Evolutionary conservation across 495 filamentous ascomycete genomes (phyloP).

Genomic region (Hypoxylon perforatum): DNA sequence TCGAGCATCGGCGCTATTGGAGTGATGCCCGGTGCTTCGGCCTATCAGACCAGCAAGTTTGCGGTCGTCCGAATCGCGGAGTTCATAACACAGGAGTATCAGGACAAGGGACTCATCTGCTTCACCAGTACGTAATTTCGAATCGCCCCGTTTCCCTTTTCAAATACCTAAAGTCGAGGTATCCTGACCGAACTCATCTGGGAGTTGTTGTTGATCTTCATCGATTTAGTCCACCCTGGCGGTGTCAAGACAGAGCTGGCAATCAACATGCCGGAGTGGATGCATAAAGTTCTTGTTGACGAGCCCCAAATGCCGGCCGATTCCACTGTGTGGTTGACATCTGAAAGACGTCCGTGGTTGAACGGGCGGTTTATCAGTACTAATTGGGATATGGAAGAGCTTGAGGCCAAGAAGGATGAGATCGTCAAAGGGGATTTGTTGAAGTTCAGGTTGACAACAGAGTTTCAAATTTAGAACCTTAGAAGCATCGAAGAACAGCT

Average conservation of each 20-base stretch:
- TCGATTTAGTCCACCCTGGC: slow-evolving; percentile 54
- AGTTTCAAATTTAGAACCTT: background rate
- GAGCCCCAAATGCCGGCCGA: slow-evolving; percentile 50
- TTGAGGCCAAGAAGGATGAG: slow-evolving; percentile 57
- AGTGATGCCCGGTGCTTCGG: slow-evolving; percentile 38
- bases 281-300: slow-evolving; percentile 43
- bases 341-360: slow-evolving; percentile 52
- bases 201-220: no score
- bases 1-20: slow-evolving; percentile 49
- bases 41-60: slow-evolving; percentile 58
- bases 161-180: no score
- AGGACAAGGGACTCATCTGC: slow-evolving; percentile 52
- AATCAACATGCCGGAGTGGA: slow-evolving; percentile 36
- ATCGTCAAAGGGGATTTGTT: slow-evolving; percentile 56
- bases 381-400: slow-evolving; percentile 61
- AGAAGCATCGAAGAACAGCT: background rate
- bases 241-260: slow-evolving; percentile 56
- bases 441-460: slow-evolving; percentile 54
- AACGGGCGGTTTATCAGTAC: slow-evolving; percentile 51
- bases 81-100: slow-evolving; percentile 56
- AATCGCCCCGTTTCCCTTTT: no score
- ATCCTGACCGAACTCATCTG: no score
- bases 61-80: slow-evolving; percentile 55
- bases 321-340: slow-evolving; percentile 50
- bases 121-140: slow-evolving; percentile 27